Percentiles rank a stretch among this genome's conserved stretches.
Conservation (phyloP, 495 filamentous ascomycete species). For the Trichoderma gamsii region DNA sequence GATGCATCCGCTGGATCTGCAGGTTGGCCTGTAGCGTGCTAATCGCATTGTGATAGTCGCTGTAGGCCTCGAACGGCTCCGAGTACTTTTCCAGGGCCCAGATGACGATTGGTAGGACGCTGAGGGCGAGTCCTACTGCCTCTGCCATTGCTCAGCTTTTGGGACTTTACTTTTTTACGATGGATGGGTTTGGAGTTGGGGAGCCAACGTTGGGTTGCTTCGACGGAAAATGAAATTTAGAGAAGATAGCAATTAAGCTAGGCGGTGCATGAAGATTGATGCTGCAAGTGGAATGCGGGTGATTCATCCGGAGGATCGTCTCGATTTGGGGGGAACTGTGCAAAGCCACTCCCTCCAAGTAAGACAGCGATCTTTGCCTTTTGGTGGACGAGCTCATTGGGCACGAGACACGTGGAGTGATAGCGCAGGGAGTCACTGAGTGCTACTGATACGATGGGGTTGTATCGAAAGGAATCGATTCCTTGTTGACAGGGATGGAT, state of each 20-base stretch:
- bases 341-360: neutral
- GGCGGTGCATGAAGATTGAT: neutral
- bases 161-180: neutral
- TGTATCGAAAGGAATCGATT: neutral
- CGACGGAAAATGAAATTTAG: neutral
- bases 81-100: constrained; percentile 7
- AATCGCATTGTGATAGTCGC: constrained; percentile 1
- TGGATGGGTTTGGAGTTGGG: neutral
- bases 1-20: constrained; percentile 13
- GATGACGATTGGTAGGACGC: constrained; percentile 4
- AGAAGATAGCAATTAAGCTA: neutral
- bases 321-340: neutral
- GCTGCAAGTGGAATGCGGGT: neutral
- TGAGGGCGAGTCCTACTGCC: neutral
- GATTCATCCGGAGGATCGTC: neutral
- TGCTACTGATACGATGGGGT: neutral
- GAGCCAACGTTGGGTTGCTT: neutral
- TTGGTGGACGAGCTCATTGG: neutral
- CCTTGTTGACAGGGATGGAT: neutral
- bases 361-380: neutral
- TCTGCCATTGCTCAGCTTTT: neutral
- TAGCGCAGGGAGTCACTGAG: neutral
- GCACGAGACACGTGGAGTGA: too few species aligned
- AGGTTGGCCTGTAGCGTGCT: constrained; percentile 9
- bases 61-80: constrained; percentile 5